Percentiles rank a stretch among this genome's conserved stretches.
phyloP scores from a whole-genome alignment of 2,329 filamentous ascomycete species.

The Neophaeococcomyces mojaviensis region DNA sequence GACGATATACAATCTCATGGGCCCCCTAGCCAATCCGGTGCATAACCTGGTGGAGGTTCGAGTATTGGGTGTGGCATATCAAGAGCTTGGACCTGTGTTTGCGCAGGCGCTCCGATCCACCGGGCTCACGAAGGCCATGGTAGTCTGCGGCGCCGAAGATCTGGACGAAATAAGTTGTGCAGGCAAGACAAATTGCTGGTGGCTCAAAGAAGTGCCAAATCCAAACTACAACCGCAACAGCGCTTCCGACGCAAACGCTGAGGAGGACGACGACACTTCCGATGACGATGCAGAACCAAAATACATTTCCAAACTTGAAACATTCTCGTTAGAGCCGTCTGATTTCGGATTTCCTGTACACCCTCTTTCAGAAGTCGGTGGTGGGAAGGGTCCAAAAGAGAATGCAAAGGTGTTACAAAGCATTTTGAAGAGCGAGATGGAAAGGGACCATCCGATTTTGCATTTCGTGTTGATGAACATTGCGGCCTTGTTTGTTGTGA shows the following conservation, averaged over 20 bases:
- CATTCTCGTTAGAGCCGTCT: conserved; percentile 69
- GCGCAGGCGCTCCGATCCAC: conserved; percentile 71
- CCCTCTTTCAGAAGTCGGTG: conserved; percentile 67
- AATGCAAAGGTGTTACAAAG: conserved; percentile 78
- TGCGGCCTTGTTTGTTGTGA: conserved; percentile 75
- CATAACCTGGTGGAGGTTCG: conserved; percentile 79
- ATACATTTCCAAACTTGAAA: conserved; percentile 54
- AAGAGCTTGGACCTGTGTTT: conserved; percentile 80
- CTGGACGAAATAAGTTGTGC: conserved; percentile 93
- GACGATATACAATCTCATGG: conserved; percentile 95
- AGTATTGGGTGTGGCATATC: conserved; percentile 84
- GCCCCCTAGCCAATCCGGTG: conserved; percentile 83
- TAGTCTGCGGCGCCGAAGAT: conserved; percentile 90
- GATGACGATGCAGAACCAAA: conserved; percentile 33
- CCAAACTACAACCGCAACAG: conserved; percentile 30
- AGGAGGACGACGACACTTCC: conserved; percentile 38
- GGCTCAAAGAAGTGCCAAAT: conserved; percentile 50
- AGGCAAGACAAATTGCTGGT: conserved; percentile 83
- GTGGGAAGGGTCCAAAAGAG: conserved; percentile 75
- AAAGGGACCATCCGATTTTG: conserved; percentile 72
- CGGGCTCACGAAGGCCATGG: conserved; percentile 73
- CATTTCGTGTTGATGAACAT: conserved; percentile 95
- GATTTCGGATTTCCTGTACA: conserved; percentile 80
- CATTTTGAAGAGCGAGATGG: conserved; percentile 66
- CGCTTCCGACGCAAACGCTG: conserved; percentile 24